Evolutionary conservation across 371 early-diverging fungal genomes (phyloP).

Genomic region (Dichotomocladium elegans): DNA sequence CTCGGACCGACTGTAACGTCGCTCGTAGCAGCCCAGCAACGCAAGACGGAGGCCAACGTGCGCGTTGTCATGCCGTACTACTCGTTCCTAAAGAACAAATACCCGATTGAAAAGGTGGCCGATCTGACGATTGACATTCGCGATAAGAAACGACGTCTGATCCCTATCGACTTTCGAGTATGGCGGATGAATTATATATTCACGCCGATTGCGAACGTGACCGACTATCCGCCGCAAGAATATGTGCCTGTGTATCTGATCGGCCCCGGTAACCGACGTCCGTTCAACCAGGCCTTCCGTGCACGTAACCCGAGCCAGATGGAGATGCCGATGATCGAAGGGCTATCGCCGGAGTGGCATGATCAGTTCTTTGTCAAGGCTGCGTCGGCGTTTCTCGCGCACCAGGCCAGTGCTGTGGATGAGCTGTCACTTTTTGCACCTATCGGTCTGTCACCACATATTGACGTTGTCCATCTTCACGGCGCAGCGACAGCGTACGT

Average conservation of each 20-base stretch:
- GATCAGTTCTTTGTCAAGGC: conserved; percentile 65
- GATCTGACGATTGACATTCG: conserved; percentile 42
- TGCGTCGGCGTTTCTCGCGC: conserved; percentile 48
- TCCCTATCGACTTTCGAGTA: conserved; percentile 43
- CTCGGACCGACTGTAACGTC: conserved; percentile 61
- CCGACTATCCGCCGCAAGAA: conserved; percentile 9
- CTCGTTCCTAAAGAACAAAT: conserved; percentile 42
- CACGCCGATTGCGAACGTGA: conserved; percentile 9
- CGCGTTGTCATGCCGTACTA: conserved; percentile 59
- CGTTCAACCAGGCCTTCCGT: conserved; percentile 57
- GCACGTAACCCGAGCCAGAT: conserved; percentile 41
- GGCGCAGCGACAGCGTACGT: conserved; percentile 63
- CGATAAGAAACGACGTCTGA: conserved; percentile 27
- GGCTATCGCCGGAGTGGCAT: conserved; percentile 61
- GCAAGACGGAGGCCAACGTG: conserved; percentile 40
- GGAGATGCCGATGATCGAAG: conserved; percentile 38
- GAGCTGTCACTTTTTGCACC: conserved; percentile 58
- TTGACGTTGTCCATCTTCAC: conserved; percentile 62
- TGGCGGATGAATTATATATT: conserved; percentile 24
- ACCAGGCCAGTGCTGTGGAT: conserved; percentile 41
- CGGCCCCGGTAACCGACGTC: conserved; percentile 52
- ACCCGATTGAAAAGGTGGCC: conserved; percentile 25
- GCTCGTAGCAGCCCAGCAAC: conserved; percentile 52
- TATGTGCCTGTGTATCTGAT: conserved; percentile 57
- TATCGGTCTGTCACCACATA: conserved; percentile 18